Base-by-base conservation (phyloP, 148 eudicot species). In the Pouteria glomerata region DNA sequence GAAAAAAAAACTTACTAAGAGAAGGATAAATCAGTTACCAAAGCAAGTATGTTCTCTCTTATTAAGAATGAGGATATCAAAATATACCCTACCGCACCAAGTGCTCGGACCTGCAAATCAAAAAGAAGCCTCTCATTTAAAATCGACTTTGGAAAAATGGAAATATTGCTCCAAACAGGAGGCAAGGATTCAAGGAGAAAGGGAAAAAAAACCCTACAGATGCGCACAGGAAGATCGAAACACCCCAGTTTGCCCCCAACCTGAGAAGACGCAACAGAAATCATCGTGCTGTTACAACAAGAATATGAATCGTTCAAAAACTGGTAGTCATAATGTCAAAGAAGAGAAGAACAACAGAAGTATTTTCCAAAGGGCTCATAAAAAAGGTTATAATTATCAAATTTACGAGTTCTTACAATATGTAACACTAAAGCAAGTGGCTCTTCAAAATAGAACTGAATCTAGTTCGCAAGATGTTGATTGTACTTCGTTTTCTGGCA, bases 41-140 rank as follows among this genome's bases (percentile, higher is more conserved):
- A 75, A 57, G 86, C 90, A 65, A 94, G 96, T 61, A 94, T 91
- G 82, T 94, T 94, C 70, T 94, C 98, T 75, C 86, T 85, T 61
- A 94, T 91, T 77, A 94, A 83, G 83, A 87, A 94, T 5, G 98
- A 94, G 37, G 90, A 82, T 66, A 87, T 77, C 67, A 91, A 57
- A 78, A 91, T 96, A 81, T 88, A 89, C 13, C 96, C 91, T 27
- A 85, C 26, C 57, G 97, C 93, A 57, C 98, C 97, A 42, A 80
- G 34, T 44, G 97, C 96, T 68, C 98, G 78, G 74, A 85, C 89
- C 98, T 93, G 82, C 79, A 83, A 55, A 62, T 68, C 58, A 57
- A 72, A 57, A 24, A 47, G 45, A 64, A 18, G 30, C 44, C 52
- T 56, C 31, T 19, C 58, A 47, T 57, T 16, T 19, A 24, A 21